These are phyloP conservation scores for Melampsora americana DNA, from an alignment of 1,284 basidiomycete genomes.

Conservation along the genomic window DNA sequence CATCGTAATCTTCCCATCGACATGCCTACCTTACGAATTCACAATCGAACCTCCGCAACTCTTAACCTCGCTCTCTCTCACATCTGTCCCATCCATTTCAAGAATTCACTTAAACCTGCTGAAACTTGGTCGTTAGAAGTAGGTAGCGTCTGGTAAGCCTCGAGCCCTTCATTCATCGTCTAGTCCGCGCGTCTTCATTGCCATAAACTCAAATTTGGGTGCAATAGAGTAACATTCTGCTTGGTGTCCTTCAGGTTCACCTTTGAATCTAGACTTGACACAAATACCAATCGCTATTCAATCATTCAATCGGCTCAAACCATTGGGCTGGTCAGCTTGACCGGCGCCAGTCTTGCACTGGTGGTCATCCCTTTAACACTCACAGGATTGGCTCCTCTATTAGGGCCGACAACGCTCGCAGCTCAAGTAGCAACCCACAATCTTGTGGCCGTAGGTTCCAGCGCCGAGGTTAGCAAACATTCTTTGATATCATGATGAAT, in stretches of 20 bases:
- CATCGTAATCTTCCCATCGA: no score
- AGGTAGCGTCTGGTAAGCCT: slow-evolving; percentile 31
- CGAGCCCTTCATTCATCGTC: no score
- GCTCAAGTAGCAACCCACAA: slow-evolving; percentile 15
- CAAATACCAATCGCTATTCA: slow-evolving; percentile 24
- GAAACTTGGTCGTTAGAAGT: slow-evolving; percentile 26
- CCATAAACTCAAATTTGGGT: no score
- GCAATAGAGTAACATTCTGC: not conserved
- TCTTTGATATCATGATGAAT: not conserved
- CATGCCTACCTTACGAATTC: slow-evolving; percentile 31
- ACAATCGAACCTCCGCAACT: slow-evolving; percentile 9
- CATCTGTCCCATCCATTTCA: slow-evolving; percentile 32
- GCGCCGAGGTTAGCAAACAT: slow-evolving; percentile 10
- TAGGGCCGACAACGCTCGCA: slow-evolving; percentile 19
- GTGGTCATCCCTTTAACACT: slow-evolving; percentile 28
- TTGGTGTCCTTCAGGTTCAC: slow-evolving; percentile 13
- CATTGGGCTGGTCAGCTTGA: slow-evolving; percentile 32
- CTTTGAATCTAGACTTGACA: slow-evolving; percentile 30
- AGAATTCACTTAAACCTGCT: slow-evolving; percentile 12
- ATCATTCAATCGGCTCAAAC: slow-evolving; percentile 25
- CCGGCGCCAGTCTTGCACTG: slow-evolving; percentile 33
- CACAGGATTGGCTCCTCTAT: slow-evolving; percentile 28
- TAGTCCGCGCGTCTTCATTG: no score
- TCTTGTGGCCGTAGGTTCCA: slow-evolving; percentile 28
- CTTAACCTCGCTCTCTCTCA: slow-evolving; percentile 30